Evolutionary conservation across 129 eudicot genomes (phyloP).

Genomic region (Centella asiatica): DNA sequence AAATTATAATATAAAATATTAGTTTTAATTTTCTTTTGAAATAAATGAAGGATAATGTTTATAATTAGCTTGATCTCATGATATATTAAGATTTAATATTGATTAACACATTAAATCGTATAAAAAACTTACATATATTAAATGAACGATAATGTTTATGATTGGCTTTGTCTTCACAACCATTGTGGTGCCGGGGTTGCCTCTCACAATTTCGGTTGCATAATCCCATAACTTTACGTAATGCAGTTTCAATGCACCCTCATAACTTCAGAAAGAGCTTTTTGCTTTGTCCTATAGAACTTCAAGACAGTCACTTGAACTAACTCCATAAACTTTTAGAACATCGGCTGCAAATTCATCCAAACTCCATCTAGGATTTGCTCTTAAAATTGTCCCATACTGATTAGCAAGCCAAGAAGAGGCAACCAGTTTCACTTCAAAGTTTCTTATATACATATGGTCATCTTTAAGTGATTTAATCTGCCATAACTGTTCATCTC

Average conservation of each 20-base stretch:
- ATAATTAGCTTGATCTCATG: too few species aligned
- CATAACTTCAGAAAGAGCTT: not conserved
- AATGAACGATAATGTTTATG: too few species aligned
- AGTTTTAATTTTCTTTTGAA: too few species aligned
- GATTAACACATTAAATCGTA: too few species aligned
- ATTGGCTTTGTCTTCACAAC: not conserved
- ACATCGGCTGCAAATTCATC: not conserved
- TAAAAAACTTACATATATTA: too few species aligned
- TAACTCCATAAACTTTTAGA: not conserved
- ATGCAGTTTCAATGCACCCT: not conserved
- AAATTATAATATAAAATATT: too few species aligned
- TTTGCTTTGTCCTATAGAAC: not conserved
- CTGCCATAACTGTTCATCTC: not conserved
- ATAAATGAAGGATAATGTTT: too few species aligned
- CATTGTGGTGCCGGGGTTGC: not conserved
- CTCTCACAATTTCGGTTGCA: not conserved
- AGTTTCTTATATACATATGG: not conserved
- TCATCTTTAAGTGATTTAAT: not conserved
- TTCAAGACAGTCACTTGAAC: not conserved
- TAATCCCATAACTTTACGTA: not conserved
- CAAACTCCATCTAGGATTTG: not conserved
- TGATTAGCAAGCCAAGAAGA: not conserved
- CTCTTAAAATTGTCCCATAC: not conserved
- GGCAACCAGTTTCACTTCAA: not conserved
- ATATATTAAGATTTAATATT: too few species aligned